Base-by-base conservation (phyloP, 306 rosid genomes). In the Cicer judaicum region DNA sequence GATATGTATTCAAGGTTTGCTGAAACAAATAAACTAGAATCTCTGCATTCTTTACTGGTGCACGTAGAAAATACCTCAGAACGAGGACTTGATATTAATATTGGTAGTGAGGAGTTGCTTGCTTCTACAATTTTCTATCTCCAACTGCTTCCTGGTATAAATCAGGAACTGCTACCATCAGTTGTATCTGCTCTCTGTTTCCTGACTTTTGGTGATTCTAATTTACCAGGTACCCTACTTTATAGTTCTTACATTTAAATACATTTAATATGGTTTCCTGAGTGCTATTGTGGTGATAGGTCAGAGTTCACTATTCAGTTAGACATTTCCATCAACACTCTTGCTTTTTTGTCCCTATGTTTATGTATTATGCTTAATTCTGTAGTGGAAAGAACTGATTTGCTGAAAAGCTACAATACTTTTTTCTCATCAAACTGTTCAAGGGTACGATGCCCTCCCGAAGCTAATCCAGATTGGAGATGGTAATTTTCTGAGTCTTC, bases 401-500 rank as follows among this genome's bases (percentile, higher is more conserved):
- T 77, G 74, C 70, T 81, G 76, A 76, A 62, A 62, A 75, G 53
- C 54, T 56, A 84, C 52, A 40, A 21, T 66, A 49, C 81, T 50
- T 71, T 81, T n/a, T 76, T 90, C 75, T 79, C 84, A 59, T 85
- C 88, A 39, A 80, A 80, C 4, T 79, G 87, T 81, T 82, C 75
- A 43, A 89, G 81, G 81, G 76, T 94, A 62, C 86, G 73, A 42
- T 88, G 84, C 72, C 96, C 97, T 72, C 86, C 87, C 21, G 97
- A 94, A 88, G 97, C 87, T 47, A 87, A 86, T 84, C 90, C 94
- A 19, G 46, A 88, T 38, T 94, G 98, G 98, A 90, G 90, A 86
- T 94, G 98, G 98, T 94, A 91, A 83, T 24, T 62, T 77, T 70
- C 12, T 39, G 13, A 5, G 21, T 21, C 67, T 29, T 52, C 8